Percentiles rank a stretch among this genome's conserved stretches.
Conservation (phyloP, 2,329 filamentous ascomycete species). For the Teratosphaeria zuluensis region DNA sequence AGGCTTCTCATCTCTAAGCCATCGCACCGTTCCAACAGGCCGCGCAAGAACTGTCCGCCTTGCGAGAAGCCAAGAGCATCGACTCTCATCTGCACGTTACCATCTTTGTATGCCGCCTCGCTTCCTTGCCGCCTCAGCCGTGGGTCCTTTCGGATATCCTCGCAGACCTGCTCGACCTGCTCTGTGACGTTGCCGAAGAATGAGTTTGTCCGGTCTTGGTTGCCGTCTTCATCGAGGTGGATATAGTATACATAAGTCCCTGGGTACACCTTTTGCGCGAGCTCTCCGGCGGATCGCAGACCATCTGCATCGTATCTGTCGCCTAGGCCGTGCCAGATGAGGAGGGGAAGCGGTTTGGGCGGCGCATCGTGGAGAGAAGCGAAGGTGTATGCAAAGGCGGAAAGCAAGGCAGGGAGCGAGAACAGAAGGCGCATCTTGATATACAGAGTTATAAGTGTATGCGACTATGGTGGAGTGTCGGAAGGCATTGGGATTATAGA, state of each 20-base stretch:
- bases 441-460: not conserved
- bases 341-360: conserved; percentile 60
- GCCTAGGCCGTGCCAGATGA: conserved; percentile 88
- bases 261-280: conserved; percentile 64
- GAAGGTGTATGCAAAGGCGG: conserved; percentile 10
- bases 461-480: not conserved
- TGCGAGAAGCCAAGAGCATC: conserved; percentile 94
- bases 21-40: conserved; percentile 81
- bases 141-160: conserved; percentile 62
- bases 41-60: conserved; percentile 91
- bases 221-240: conserved; percentile 55
- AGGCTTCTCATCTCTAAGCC: conserved; percentile 71
- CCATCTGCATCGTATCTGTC: conserved; percentile 71
- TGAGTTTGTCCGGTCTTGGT: conserved; percentile 66
- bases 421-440: conserved; percentile 7
- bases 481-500: not conserved
- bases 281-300: conserved; percentile 57
- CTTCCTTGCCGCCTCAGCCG: not conserved
- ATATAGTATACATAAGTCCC: conserved; percentile 79
- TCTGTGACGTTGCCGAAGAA: conserved; percentile 84
- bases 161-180: conserved; percentile 69
- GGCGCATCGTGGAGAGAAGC: conserved; percentile 4
- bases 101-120: not conserved
- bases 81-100: conserved; percentile 32
- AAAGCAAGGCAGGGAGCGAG: conserved; percentile 3